These are phyloP conservation scores for Lentinula edodes DNA, from an alignment of 768 basidiomycete species.

Conservation along the genomic window DNA sequence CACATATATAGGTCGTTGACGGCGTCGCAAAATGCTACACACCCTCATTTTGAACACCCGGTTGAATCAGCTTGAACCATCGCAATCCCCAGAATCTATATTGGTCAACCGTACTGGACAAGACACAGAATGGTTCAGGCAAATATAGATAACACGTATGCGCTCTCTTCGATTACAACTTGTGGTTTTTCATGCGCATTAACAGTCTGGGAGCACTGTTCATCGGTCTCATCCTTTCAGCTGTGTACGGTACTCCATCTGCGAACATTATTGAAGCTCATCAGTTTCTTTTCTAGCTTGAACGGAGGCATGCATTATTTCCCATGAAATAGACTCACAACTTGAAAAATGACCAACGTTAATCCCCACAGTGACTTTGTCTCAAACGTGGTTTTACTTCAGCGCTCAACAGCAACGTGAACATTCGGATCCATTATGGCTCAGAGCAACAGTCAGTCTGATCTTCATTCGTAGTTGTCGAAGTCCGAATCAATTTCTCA, in stretches of 20 bases:
- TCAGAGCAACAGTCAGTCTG: background rate
- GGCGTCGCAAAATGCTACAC: background rate
- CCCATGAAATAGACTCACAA: background rate
- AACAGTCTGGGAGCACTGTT: constrained; percentile 3
- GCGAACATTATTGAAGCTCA: background rate
- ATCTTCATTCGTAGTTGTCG: background rate
- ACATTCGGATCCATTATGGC: constrained; percentile 1
- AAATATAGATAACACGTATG: constrained; percentile 1
- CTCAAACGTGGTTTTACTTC: constrained; percentile 7
- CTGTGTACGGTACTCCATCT: background rate
- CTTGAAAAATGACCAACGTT: background rate
- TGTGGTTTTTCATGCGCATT: background rate
- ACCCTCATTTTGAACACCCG: background rate
- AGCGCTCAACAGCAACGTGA: background rate
- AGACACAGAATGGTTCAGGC: background rate
- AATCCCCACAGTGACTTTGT: background rate
- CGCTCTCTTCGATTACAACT: no score
- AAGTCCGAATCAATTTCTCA: background rate
- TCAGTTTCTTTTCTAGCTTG: background rate
- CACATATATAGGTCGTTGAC: background rate
- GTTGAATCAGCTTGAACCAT: background rate
- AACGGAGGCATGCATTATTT: background rate
- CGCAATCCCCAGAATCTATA: background rate
- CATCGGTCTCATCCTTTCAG: constrained; percentile 1
- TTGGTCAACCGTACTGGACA: background rate